These are phyloP conservation scores for Erodium moschatum DNA, from an alignment of 441 rosid genomes.

Conservation along the genomic window DNA sequence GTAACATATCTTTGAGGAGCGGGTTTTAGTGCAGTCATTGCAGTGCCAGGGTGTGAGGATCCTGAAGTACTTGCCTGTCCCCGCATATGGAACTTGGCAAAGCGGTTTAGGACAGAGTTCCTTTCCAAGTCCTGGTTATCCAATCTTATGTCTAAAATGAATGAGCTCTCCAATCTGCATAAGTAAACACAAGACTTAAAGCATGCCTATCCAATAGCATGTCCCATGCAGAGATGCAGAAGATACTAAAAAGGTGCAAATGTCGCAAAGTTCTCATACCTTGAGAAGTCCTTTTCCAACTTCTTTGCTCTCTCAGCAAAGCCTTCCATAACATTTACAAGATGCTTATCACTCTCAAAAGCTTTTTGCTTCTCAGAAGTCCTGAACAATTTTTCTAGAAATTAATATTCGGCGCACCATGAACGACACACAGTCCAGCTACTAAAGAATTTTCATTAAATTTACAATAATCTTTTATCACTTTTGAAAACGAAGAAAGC, in stretches of 20 bases:
- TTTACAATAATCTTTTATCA: too few species aligned
- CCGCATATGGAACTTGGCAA: conserved; percentile 70
- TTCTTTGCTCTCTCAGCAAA: conserved; percentile 42
- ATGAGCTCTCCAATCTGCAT: conserved; percentile 61
- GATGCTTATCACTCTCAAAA: conserved; percentile 32
- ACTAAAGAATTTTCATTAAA: background rate
- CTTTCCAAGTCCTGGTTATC: conserved; percentile 74
- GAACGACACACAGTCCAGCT: background rate
- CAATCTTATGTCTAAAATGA: conserved; percentile 51
- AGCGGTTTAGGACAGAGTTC: conserved; percentile 72
- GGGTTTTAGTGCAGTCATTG: conserved; percentile 32
- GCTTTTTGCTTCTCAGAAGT: conserved; percentile 29
- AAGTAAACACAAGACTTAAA: conserved; percentile 1
- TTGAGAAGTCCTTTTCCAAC: conserved; percentile 47
- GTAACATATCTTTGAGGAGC: conserved; percentile 56
- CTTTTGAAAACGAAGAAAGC: background rate
- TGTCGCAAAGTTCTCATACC: conserved; percentile 29
- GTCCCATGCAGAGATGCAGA: background rate
- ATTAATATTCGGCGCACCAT: conserved; percentile 1
- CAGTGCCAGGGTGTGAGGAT: conserved; percentile 34
- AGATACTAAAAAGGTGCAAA: background rate
- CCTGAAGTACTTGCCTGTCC: conserved; percentile 30
- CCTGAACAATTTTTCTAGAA: conserved; percentile 27
- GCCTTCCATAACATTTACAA: conserved; percentile 47
- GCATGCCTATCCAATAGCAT: background rate